Evolutionary conservation across 106 monocot species (phyloP), one percentile per base, ranked within the genome.

Genomic region (Apostasia ramifera): DNA sequence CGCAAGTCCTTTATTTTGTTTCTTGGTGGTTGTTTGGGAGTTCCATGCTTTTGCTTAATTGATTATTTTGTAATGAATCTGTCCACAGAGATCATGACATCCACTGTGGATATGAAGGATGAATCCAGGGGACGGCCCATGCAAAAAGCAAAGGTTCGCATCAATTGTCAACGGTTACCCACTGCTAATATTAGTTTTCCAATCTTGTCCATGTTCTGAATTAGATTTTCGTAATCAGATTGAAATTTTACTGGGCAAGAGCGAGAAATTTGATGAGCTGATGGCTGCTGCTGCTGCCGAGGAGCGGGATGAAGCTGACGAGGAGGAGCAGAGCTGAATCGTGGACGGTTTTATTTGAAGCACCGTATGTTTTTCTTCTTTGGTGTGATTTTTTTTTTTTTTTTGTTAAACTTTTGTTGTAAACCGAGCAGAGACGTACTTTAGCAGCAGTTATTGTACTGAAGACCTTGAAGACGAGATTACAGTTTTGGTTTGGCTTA

Each of bases 251-350:
- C 70, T 80, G 5, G 79, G 62, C 0, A 74, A 80, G 70, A 69
- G 74, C 38, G 70, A 80, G 6, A 80, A 74, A 26, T 80, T 80
- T 57, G 79, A 80, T 44, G 79, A 80, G 12, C 66, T 80, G 44
- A 80, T 80, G 79, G 79, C 79, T 58, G 74, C 79, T 44, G 69
- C 79, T 26, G 69, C 76, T 3, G 63, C 79, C 1, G 78, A 78
- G 57, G 78, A 68, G 68, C 67, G 71, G 51, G 78, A 67, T 13
- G 72, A 66, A 44, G 73, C 65, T 54, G 61, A 78, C 7, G 72
- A 53, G 12, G 78, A 73, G 45, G 72, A 78, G 43, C 50, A 42
- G 51, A 62, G 46, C 55, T 78, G 13, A 68, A 43, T 9, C 26
- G 26, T 26, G 26, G 26, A 26, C 26, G 26, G 26, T 26, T 26